Base-by-base conservation (phyloP, 345 rosid genomes). In the Fremontodendron californicum region DNA sequence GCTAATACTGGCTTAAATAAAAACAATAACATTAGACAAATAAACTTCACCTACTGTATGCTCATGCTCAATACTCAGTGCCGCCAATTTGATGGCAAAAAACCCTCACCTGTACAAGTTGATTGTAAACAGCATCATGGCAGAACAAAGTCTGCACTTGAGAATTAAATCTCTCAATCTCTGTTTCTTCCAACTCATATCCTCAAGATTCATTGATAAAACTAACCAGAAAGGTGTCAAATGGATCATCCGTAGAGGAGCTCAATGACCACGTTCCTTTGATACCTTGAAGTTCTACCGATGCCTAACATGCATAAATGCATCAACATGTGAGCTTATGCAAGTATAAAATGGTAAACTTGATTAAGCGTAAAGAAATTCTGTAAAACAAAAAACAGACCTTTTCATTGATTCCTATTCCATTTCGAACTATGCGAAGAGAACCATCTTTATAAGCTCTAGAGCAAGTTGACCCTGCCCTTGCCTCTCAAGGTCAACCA, bases 381-480 rank as follows among this genome's bases (percentile, higher is more conserved):
- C 8, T 13, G 27, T 5, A 48, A 66, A 71, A 82, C 51, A 79
- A 48, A 82, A 67, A 25, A 40, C 75, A 61, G 67, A 88, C 98
- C 98, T 93, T 97, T 79, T 95, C 99, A 73, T 95, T 95, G 73
- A 95, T 93, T 87, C 99, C 99, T 73, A 95, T 93, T 62, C 99
- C 99, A 86, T 92, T 95, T 69, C 98, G 94, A 81, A 95, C 97
- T 42, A 95, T 86, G 49, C 97, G 92, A 58, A 95, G 96, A 79
- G 99, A 95, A 81, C 99, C 99, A 82, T 95, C 99, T 88, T 95
- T 95, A 64, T 92, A 88, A 75, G 96, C 98, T 82, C 99, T 97
- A 76, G 98, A 92, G 86, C 98, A 93, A 73, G 99, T 88, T 95
- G 99, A 71, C 98, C 94, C 84, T 93, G 98, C 81, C 99, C 99